Percentiles rank a stretch among this genome's conserved stretches.
Conservation (phyloP, 495 filamentous ascomycete species). For the Baudoinia panamericana region DNA sequence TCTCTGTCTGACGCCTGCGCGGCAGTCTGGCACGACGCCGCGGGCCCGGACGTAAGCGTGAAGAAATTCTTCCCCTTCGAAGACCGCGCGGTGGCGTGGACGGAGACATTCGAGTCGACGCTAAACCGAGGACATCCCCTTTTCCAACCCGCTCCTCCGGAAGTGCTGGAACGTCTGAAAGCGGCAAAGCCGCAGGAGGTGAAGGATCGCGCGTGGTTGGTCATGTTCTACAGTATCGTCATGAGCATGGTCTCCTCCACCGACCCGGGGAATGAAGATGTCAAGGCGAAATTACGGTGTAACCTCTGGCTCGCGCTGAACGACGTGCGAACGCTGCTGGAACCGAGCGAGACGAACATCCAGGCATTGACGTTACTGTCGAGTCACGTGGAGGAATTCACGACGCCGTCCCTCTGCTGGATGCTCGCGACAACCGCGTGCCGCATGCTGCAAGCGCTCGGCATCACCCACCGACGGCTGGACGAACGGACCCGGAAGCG, state of each 20-base stretch:
- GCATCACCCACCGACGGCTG: slow-evolving; percentile 1
- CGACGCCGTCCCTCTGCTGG: slow-evolving; percentile 13
- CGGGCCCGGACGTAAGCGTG: background rate
- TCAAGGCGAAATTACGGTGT: background rate
- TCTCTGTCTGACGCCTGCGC: slow-evolving; percentile 4
- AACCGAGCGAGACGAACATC: slow-evolving; percentile 12
- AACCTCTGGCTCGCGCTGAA: slow-evolving; percentile 16
- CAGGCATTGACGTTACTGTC: slow-evolving; percentile 12
- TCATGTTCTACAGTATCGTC: slow-evolving; percentile 9
- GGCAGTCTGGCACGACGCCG: slow-evolving; percentile 2
- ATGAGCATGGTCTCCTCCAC: background rate
- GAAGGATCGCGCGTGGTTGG: slow-evolving; percentile 8
- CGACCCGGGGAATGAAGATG: background rate
- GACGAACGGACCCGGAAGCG: slow-evolving; percentile 7
- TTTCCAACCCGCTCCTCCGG: background rate
- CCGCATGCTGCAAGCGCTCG: slow-evolving; percentile 11
- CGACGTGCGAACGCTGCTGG: slow-evolving; percentile 10
- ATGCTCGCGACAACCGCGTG: slow-evolving; percentile 7
- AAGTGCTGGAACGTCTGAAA: background rate
- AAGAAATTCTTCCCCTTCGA: slow-evolving; percentile 6
- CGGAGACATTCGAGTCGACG: background rate
- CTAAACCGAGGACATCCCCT: background rate
- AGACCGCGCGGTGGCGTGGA: slow-evolving; percentile 1
- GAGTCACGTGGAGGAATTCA: slow-evolving; percentile 4
- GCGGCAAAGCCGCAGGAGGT: background rate